phyloP scores from a whole-genome alignment of 352 stramenopile species.

The Hyphochytrium catenoides region DNA sequence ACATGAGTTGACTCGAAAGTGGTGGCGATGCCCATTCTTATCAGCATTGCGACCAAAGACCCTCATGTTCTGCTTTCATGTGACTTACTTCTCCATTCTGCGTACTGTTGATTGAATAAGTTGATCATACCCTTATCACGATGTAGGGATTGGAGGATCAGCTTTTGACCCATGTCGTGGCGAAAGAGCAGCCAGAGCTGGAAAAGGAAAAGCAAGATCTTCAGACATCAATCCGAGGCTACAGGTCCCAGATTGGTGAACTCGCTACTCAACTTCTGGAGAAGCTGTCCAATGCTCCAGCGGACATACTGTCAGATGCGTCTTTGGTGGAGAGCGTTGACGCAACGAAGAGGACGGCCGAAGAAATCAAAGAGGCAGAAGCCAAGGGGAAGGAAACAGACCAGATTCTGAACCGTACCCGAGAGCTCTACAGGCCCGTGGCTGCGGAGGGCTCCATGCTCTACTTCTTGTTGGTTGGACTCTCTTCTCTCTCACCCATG shows the following conservation, averaged over 20 bases:
- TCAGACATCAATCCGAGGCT: constrained; percentile 65
- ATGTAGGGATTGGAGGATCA: constrained; percentile 72
- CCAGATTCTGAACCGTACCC: constrained; percentile 64
- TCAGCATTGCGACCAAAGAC: too few relatives aligned
- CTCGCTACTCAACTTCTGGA: constrained; percentile 70
- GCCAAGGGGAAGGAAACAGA: constrained; percentile 58
- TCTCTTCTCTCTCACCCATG: constrained; percentile 73
- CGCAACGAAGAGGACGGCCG: constrained; percentile 62
- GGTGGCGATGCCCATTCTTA: too few relatives aligned
- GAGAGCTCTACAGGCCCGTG: constrained; percentile 67
- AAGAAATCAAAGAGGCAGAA: constrained; percentile 54
- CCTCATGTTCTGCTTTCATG: too few relatives aligned
- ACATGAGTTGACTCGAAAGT: too few relatives aligned
- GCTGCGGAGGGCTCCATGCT: constrained; percentile 65
- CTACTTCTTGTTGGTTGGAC: constrained; percentile 70
- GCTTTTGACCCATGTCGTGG: constrained; percentile 59
- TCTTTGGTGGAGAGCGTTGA: constrained; percentile 73
- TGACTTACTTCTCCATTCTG: too few relatives aligned
- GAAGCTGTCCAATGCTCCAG: constrained; percentile 62
- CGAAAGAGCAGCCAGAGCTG: constrained; percentile 59
- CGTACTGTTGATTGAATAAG: too few relatives aligned
- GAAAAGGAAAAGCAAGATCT: constrained; percentile 66
- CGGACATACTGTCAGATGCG: constrained; percentile 71
- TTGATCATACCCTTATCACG: too few relatives aligned
- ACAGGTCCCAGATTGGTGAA: constrained; percentile 69